These are phyloP conservation scores for Gastrodia elata DNA, from an alignment of 106 monocot species.

Conservation along the genomic window DNA sequence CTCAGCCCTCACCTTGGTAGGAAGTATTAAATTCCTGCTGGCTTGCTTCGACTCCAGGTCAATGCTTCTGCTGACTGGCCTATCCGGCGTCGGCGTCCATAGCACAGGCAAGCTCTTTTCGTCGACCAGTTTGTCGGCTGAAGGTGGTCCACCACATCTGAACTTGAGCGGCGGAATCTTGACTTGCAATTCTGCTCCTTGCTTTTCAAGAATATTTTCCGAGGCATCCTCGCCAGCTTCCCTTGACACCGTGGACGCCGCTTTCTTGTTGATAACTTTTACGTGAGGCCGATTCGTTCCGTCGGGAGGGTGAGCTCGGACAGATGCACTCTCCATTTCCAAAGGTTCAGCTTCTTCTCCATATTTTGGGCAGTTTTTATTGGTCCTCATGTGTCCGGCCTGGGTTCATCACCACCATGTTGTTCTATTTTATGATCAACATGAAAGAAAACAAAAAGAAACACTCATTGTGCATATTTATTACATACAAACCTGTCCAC, in stretches of 20 bases:
- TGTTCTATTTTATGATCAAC: too few species aligned
- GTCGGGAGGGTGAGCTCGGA: slow-evolving; percentile 36
- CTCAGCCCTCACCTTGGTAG: slow-evolving; percentile 45
- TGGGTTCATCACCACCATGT: slow-evolving; percentile 24
- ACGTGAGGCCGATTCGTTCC: slow-evolving; percentile 21
- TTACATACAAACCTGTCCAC: slow-evolving; percentile 65
- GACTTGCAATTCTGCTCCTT: slow-evolving; percentile 16
- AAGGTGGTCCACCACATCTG: slow-evolving; percentile 61
- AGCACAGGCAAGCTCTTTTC: slow-evolving; percentile 38
- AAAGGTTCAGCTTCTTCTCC: slow-evolving; percentile 61
- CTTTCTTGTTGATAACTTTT: slow-evolving; percentile 58
- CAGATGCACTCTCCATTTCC: slow-evolving; percentile 28
- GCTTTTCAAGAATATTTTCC: slow-evolving; percentile 36
- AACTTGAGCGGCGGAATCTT: slow-evolving; percentile 67
- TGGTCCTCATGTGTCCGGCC: slow-evolving; percentile 95
- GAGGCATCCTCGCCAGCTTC: slow-evolving; percentile 20
- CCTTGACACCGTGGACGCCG: slow-evolving; percentile 19
- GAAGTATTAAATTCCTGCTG: slow-evolving; percentile 62
- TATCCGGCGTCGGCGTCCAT: slow-evolving; percentile 30
- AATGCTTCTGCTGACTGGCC: slow-evolving; percentile 14
- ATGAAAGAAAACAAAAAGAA: slow-evolving; percentile 1
- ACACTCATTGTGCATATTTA: background rate
- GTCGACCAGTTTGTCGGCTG: slow-evolving; percentile 34
- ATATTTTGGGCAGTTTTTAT: slow-evolving; percentile 96
- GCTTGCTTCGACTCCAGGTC: slow-evolving; percentile 34